These are phyloP conservation scores for Phytopythium cucurbitacearum DNA, from an alignment of 352 stramenopile species.

Conservation along the genomic window DNA sequence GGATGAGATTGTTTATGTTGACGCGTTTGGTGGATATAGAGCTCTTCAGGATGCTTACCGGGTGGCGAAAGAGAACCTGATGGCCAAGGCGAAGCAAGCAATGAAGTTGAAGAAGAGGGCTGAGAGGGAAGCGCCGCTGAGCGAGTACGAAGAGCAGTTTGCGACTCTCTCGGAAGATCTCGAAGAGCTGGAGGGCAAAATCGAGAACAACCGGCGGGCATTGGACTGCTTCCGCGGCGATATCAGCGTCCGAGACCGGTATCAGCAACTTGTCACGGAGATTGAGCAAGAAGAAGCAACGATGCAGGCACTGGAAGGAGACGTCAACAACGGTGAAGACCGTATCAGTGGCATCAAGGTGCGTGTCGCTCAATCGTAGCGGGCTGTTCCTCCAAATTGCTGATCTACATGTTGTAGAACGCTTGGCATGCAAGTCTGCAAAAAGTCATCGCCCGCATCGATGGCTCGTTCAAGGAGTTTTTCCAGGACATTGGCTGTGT, in stretches of 20 bases:
- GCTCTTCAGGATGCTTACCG: slow-evolving; percentile 57
- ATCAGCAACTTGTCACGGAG: slow-evolving; percentile 55
- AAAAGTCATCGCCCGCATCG: slow-evolving; percentile 74
- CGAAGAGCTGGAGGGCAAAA: slow-evolving; percentile 67
- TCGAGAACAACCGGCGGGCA: slow-evolving; percentile 83
- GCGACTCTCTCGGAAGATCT: slow-evolving; percentile 61
- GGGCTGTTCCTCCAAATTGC: not conserved
- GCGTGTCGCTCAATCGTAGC: not conserved
- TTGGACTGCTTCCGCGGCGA: slow-evolving; percentile 82
- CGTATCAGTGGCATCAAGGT: slow-evolving; percentile 77
- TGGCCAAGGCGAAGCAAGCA: slow-evolving; percentile 51
- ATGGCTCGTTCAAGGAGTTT: slow-evolving; percentile 78
- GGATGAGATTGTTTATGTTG: not conserved
- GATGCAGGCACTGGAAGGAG: slow-evolving; percentile 53
- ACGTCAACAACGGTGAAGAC: slow-evolving; percentile 58
- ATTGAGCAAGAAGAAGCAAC: slow-evolving; percentile 62
- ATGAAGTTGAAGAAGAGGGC: slow-evolving; percentile 66
- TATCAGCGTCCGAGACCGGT: slow-evolving; percentile 66
- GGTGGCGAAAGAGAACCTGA: slow-evolving; percentile 58
- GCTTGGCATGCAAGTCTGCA: slow-evolving; percentile 66
- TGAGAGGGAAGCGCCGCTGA: slow-evolving; percentile 63
- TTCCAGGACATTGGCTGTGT: slow-evolving; percentile 86
- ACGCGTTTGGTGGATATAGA: slow-evolving; percentile 9
- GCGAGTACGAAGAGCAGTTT: slow-evolving; percentile 62
- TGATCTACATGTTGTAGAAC: slow-evolving; percentile 19